Evolutionary conservation across 2,329 filamentous ascomycete species (phyloP).

Genomic region (Aspergillus carbonarius): DNA sequence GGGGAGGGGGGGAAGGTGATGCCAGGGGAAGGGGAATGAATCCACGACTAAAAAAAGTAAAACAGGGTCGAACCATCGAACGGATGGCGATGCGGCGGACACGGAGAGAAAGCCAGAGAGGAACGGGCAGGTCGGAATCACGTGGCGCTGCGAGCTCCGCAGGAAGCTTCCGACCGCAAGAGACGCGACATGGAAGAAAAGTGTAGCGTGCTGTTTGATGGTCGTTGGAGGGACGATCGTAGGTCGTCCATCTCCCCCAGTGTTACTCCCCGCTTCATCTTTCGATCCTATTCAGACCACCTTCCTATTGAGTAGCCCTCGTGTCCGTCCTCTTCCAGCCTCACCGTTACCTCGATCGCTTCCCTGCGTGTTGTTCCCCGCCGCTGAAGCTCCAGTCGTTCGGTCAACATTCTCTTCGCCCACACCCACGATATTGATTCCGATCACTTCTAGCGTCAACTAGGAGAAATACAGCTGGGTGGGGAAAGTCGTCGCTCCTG

Average conservation of each 20-base stretch:
- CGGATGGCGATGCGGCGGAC: not conserved
- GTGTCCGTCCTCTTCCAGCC: not conserved
- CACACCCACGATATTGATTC: not conserved
- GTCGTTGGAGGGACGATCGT: not conserved
- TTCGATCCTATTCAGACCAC: conserved; percentile 3
- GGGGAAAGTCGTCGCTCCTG: conserved; percentile 13
- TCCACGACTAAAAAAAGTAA: not conserved
- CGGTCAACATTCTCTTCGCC: not conserved
- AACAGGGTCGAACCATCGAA: not conserved
- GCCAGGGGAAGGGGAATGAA: not conserved
- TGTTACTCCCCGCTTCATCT: not conserved
- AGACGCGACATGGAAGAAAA: conserved; percentile 13
- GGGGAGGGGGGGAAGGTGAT: not conserved
- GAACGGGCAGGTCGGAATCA: conserved; percentile 12
- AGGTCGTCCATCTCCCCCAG: not conserved
- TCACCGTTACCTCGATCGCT: not conserved
- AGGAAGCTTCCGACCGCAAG: conserved; percentile 14
- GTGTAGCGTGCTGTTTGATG: not conserved
- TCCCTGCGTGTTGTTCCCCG: not conserved
- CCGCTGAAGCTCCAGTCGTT: not conserved
- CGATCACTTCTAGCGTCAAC: not conserved
- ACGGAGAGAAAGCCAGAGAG: conserved; percentile 3
- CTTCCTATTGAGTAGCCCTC: not conserved
- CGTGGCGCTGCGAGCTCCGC: conserved; percentile 17
- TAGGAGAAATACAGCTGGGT: not conserved